Evolutionary conservation across 257 asterid genomes (phyloP).

Genomic region (Nemophila menziesii): DNA sequence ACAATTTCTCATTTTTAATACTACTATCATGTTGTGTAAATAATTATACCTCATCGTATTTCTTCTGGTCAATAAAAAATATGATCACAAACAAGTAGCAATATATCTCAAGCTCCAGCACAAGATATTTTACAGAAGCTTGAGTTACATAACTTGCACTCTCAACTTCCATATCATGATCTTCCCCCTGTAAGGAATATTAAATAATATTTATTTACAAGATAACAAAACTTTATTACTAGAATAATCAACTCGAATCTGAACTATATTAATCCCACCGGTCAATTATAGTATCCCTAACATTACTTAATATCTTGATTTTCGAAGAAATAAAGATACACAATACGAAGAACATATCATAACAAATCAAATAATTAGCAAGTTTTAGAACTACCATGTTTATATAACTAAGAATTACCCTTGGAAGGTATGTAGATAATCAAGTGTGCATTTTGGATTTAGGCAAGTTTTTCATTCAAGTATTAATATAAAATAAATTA

Average conservation of each 20-base stretch:
- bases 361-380: neutral
- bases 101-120: conserved; percentile 78
- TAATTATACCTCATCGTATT: conserved; percentile 44
- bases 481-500: too few relatives aligned
- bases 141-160: conserved; percentile 48
- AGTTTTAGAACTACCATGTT: neutral
- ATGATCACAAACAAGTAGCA: conserved; percentile 67
- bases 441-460: conserved; percentile 58
- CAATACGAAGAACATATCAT: too few relatives aligned
- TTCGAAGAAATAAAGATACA: too few relatives aligned
- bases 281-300: neutral
- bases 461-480: too few relatives aligned
- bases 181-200: conserved; percentile 42
- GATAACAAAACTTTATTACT: too few relatives aligned
- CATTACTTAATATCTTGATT: neutral
- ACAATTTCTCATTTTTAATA: neutral
- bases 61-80: conserved; percentile 68
- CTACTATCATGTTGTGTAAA: neutral
- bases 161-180: conserved; percentile 77
- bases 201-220: neutral
- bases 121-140: conserved; percentile 38
- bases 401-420: conserved; percentile 18
- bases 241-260: neutral
- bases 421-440: conserved; percentile 40
- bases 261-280: neutral